Evolutionary conservation across 2,329 filamentous ascomycete species (phyloP).

Genomic region (Colletotrichum abscissum): DNA sequence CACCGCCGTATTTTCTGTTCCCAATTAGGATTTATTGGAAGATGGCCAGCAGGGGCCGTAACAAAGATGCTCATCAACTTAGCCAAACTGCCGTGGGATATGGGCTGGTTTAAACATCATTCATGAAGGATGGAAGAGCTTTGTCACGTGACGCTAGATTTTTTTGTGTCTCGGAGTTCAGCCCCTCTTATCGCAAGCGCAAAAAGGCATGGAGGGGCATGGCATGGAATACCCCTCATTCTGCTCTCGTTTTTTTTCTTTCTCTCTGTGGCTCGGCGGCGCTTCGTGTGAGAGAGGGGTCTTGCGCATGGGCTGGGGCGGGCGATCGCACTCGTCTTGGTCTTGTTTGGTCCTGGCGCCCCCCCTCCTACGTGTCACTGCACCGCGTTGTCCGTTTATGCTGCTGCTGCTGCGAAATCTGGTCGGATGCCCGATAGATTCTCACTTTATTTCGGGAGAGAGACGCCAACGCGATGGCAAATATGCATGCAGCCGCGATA

Average conservation of each 20-base stretch:
- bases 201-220: neutral
- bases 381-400: neutral
- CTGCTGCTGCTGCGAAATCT: neutral
- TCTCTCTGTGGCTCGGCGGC: neutral
- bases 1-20: neutral
- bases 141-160: neutral
- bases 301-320: too few species aligned
- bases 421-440: neutral
- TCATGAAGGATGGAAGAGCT: neutral
- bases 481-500: conserved; percentile 27
- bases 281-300: too few species aligned
- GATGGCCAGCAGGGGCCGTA: neutral
- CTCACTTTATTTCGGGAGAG: neutral
- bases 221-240: neutral
- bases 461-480: conserved; percentile 22
- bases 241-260: neutral
- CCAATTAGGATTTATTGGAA: neutral
- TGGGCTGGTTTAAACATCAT: neutral
- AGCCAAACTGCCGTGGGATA: neutral
- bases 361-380: neutral
- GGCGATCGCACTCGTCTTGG: too few species aligned
- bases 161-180: neutral
- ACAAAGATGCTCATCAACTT: neutral
- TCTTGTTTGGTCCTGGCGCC: too few species aligned
- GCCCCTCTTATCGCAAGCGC: neutral